These are phyloP conservation scores for Pseudozyma flocculosa DNA, from an alignment of 1,284 basidiomycete genomes.

Conservation along the genomic window DNA sequence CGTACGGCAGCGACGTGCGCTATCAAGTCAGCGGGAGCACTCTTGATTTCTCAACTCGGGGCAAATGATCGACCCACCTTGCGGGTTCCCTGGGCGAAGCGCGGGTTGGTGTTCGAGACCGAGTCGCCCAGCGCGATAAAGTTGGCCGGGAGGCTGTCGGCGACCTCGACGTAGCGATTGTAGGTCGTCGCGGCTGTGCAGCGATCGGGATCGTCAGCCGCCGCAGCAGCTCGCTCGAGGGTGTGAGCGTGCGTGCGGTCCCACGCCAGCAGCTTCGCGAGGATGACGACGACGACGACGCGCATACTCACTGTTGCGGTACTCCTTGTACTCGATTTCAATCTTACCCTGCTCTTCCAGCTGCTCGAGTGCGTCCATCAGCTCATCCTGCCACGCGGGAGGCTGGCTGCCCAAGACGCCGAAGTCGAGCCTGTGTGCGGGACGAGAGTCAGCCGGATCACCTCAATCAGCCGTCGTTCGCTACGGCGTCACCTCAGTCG, in stretches of 20 bases:
- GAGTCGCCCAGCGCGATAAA: constrained; percentile 1
- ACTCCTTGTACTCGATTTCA: not conserved
- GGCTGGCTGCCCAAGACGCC: not conserved
- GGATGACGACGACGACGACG: no score
- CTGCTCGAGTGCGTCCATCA: not conserved
- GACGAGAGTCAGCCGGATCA: no score
- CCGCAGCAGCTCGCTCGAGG: no score
- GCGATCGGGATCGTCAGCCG: no score
- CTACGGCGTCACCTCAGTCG: no score
- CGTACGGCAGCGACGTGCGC: not conserved
- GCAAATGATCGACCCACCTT: no score
- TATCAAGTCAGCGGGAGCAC: not conserved
- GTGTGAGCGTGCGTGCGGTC: no score
- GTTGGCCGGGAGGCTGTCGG: not conserved
- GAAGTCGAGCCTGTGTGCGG: not conserved
- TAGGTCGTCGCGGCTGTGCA: no score
- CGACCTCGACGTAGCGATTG: not conserved
- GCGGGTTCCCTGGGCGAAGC: not conserved
- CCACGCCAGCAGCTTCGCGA: no score
- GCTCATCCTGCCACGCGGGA: not conserved
- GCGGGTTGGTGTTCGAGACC: not conserved
- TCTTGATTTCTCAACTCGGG: no score
- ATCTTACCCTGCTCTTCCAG: not conserved
- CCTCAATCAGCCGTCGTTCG: no score
- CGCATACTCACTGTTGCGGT: not conserved